Percentiles rank a stretch among this genome's conserved stretches.
phyloP scores from a whole-genome alignment of 31 red algal genomes.

The Endocladia muricata region DNA sequence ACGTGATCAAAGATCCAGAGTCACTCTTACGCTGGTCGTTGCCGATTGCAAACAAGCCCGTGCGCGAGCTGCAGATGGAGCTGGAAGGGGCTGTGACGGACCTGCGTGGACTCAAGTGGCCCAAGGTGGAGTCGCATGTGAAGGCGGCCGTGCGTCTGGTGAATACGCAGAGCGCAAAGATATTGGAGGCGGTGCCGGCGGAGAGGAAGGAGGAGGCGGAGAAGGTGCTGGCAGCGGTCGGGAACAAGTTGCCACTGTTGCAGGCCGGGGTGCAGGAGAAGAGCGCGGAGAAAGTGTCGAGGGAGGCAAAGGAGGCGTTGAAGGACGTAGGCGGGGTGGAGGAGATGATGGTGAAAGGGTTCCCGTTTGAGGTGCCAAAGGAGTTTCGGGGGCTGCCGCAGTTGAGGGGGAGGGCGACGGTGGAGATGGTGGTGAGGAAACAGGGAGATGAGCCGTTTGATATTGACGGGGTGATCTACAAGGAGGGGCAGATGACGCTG shows the following conservation, averaged over 20 bases:
- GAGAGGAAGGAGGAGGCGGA: slow-evolving; percentile 35
- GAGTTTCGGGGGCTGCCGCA: slow-evolving; percentile 53
- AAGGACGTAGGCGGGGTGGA: slow-evolving; percentile 77
- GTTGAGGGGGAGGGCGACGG: slow-evolving; percentile 72
- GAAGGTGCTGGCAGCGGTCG: slow-evolving; percentile 38
- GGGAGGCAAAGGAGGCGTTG: slow-evolving; percentile 33
- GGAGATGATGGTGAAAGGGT: slow-evolving; percentile 72
- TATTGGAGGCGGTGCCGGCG: slow-evolving; percentile 47
- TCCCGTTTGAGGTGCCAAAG: slow-evolving; percentile 84
- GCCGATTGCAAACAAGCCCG: slow-evolving; percentile 82
- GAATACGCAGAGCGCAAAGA: slow-evolving; percentile 46
- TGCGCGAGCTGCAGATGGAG: slow-evolving; percentile 77
- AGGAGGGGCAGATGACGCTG: slow-evolving; percentile 41
- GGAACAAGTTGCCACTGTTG: slow-evolving; percentile 32
- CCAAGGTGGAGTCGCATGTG: slow-evolving; percentile 57
- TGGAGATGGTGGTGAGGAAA: slow-evolving; percentile 55
- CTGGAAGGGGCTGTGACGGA: slow-evolving; percentile 60
- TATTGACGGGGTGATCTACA: slow-evolving; percentile 12
- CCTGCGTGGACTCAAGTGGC: slow-evolving; percentile 71
- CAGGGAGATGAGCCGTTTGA: slow-evolving; percentile 19
- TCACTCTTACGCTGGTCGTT: slow-evolving; percentile 88
- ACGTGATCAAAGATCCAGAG: slow-evolving; percentile 93
- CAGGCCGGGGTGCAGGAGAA: slow-evolving; percentile 49
- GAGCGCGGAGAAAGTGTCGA: slow-evolving; percentile 67
- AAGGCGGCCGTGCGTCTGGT: slow-evolving; percentile 38